These are phyloP conservation scores for Parmales sp. DNA, from an alignment of 108 stramenopile species.

Conservation along the genomic window DNA sequence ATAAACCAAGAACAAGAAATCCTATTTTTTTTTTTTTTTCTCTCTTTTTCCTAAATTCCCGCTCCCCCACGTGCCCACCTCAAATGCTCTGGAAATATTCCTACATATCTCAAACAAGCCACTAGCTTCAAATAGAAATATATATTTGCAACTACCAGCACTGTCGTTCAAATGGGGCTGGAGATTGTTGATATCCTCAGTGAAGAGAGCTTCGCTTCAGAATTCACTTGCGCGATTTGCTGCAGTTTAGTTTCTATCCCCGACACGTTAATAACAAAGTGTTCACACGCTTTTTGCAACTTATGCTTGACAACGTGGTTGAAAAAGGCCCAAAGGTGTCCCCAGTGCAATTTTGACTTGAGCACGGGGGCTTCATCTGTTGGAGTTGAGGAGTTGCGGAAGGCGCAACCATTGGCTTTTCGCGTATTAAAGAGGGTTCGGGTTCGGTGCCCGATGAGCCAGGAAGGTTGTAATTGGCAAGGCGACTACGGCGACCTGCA, in stretches of 20 bases:
- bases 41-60: too few relatives aligned
- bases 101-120: too few relatives aligned
- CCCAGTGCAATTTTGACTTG: background rate
- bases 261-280: background rate
- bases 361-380: background rate
- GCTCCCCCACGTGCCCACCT: too few relatives aligned
- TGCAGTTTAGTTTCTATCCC: background rate
- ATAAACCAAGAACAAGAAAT: too few relatives aligned
- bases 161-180: too few relatives aligned
- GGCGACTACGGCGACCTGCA: conserved; percentile 49
- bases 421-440: conserved; percentile 4
- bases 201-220: background rate
- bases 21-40: too few relatives aligned
- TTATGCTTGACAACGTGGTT: background rate
- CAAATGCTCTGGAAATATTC: too few relatives aligned
- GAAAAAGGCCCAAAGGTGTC: background rate
- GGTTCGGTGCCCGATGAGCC: conserved; percentile 11
- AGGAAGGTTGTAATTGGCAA: conserved; percentile 30
- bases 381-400: background rate
- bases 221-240: background rate
- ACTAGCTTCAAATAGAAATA: too few relatives aligned
- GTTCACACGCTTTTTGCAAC: background rate
- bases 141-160: too few relatives aligned
- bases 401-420: conserved; percentile 14
- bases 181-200: too few relatives aligned